phyloP scores from a whole-genome alignment of 768 basidiomycete species.

The Naganishia friedmannii region DNA sequence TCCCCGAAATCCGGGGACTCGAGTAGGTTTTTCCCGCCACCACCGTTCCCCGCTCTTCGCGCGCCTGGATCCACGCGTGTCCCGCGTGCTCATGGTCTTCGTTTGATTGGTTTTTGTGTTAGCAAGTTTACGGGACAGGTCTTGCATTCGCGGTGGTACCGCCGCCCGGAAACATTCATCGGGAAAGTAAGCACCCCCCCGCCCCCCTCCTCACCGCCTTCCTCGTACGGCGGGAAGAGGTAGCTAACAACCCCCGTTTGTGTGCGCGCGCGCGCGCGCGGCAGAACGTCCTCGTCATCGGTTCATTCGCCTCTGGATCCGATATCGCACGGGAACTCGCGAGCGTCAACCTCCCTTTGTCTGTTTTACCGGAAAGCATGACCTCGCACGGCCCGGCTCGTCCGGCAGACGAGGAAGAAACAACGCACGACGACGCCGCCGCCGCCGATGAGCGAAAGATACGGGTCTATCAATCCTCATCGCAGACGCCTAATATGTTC shows the following conservation, averaged over 20 bases:
- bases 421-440: constrained; percentile 26
- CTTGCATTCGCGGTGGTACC: constrained; percentile 51
- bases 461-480: constrained; percentile 42
- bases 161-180: constrained; percentile 39
- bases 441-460: constrained; percentile 23
- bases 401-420: constrained; percentile 33
- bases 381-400: not conserved
- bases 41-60: too few relatives aligned
- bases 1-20: constrained; percentile 47
- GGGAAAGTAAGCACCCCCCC: constrained; percentile 38
- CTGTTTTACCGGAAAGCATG: constrained; percentile 27
- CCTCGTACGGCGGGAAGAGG: not conserved
- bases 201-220: too few relatives aligned
- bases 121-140: constrained; percentile 47
- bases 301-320: constrained; percentile 53
- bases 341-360: constrained; percentile 16
- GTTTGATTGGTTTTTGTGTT: too few relatives aligned
- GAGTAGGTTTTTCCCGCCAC: constrained; percentile 30
- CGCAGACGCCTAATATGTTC: constrained; percentile 29
- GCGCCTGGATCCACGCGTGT: too few relatives aligned
- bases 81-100: too few relatives aligned
- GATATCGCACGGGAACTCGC: constrained; percentile 51
- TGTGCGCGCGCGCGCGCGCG: not conserved
- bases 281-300: constrained; percentile 52
- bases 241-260: too few relatives aligned